phyloP scores from a whole-genome alignment of 306 rosid genomes.

The Vigna trinervia region DNA sequence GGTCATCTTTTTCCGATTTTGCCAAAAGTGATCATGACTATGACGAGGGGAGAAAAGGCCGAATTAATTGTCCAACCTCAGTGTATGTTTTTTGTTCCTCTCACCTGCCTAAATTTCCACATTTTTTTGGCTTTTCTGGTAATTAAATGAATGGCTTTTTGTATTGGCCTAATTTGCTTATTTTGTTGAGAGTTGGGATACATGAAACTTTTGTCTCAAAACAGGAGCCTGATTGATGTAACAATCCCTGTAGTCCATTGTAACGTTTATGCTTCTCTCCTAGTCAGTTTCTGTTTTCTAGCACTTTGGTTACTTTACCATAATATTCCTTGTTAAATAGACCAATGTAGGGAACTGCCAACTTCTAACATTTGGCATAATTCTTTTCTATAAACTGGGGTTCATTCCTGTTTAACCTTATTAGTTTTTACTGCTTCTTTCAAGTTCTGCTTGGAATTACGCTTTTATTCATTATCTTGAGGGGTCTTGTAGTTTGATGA shows the following conservation, averaged over 20 bases:
- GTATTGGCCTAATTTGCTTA: neutral
- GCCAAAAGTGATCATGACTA: slow-evolving; percentile 64
- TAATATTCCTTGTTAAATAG: slow-evolving; percentile 14
- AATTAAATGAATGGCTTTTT: neutral
- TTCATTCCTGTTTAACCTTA: neutral
- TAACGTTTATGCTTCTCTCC: slow-evolving; percentile 23
- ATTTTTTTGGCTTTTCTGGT: slow-evolving; percentile 1
- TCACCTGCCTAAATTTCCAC: slow-evolving; percentile 31
- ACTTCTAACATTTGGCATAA: slow-evolving; percentile 6
- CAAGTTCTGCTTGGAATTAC: slow-evolving; percentile 20
- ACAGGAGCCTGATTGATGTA: slow-evolving; percentile 5
- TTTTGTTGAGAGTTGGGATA: slow-evolving; percentile 10
- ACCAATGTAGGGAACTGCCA: neutral
- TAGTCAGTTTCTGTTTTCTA: slow-evolving; percentile 1
- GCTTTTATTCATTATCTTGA: slow-evolving; percentile 29
- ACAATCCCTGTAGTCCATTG: neutral
- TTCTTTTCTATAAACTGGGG: slow-evolving; percentile 16
- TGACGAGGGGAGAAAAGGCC: slow-evolving; percentile 74
- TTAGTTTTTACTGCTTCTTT: neutral
- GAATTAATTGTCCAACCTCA: slow-evolving; percentile 72
- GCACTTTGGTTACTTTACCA: slow-evolving; percentile 23
- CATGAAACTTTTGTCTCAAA: slow-evolving; percentile 1
- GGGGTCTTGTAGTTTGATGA: slow-evolving; percentile 14
- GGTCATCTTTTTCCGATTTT: slow-evolving; percentile 64
- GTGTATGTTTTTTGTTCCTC: slow-evolving; percentile 54